Evolutionary conservation across 495 filamentous ascomycete species (phyloP).

Genomic region (Penicillium pulvis): DNA sequence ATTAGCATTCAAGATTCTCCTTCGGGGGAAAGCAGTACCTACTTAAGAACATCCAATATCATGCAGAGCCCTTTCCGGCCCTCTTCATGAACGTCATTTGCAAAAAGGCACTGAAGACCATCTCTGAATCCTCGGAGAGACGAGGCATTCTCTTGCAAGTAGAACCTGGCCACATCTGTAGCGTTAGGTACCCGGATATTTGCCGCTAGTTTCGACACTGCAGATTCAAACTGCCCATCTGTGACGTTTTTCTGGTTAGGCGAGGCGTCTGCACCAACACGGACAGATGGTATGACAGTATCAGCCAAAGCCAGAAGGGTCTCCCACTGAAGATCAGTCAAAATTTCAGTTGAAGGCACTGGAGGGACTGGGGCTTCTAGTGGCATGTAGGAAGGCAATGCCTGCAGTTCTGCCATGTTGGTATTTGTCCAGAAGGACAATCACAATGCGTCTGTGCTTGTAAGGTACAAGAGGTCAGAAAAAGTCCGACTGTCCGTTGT

Average conservation of each 20-base stretch:
- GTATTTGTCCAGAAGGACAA: neutral
- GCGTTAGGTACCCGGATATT: slow-evolving; percentile 34
- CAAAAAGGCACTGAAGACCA: slow-evolving; percentile 46
- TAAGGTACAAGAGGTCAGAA: neutral
- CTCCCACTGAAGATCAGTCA: slow-evolving; percentile 55
- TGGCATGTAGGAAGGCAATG: neutral
- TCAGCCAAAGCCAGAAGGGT: slow-evolving; percentile 58
- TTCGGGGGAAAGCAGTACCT: slow-evolving; percentile 18
- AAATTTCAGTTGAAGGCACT: slow-evolving; percentile 21
- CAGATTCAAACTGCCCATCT: slow-evolving; percentile 35
- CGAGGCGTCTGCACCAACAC: slow-evolving; percentile 25
- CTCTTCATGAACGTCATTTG: slow-evolving; percentile 46
- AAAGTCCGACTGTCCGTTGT: too few relatives aligned
- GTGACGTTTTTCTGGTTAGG: slow-evolving; percentile 35
- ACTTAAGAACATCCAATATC: slow-evolving; percentile 58
- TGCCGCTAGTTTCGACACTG: slow-evolving; percentile 30
- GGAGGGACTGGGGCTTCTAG: neutral
- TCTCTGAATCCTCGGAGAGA: slow-evolving; percentile 49
- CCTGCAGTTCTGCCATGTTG: neutral
- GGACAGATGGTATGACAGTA: slow-evolving; percentile 55
- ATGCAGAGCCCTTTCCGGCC: slow-evolving; percentile 51
- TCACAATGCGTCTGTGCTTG: neutral
- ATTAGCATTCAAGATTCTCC: slow-evolving; percentile 4
- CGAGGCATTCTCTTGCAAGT: slow-evolving; percentile 52
- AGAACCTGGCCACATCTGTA: slow-evolving; percentile 36